These are phyloP conservation scores for Ceratobasidium sp. DNA, from an alignment of 1,284 basidiomycete species.

Conservation along the genomic window DNA sequence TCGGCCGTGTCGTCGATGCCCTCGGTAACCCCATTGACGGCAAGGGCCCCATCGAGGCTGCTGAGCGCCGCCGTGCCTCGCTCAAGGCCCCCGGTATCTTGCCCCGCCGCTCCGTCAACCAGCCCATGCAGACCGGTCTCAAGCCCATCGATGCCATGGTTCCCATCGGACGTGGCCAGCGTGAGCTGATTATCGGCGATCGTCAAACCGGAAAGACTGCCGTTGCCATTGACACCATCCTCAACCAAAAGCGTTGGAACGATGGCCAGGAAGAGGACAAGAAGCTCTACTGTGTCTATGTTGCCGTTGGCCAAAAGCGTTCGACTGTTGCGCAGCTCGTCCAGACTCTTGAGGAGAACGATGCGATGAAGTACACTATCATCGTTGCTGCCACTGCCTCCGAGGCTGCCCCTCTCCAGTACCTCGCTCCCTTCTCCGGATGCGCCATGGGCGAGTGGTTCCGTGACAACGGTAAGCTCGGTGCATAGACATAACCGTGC, in stretches of 20 bases:
- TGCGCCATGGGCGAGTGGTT: conserved; percentile 99
- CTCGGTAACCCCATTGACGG: conserved; percentile 99
- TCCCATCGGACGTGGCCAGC: conserved; percentile 99
- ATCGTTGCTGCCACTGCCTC: conserved; percentile 99
- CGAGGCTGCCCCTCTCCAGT: conserved; percentile 98
- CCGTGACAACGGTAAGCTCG: conserved; percentile 98
- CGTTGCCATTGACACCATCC: conserved; percentile 98
- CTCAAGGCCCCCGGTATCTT: conserved; percentile 99
- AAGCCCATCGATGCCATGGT: conserved; percentile 99
- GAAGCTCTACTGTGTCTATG: conserved; percentile 99
- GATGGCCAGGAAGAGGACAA: conserved; percentile 94
- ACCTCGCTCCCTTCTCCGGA: conserved; percentile 99
- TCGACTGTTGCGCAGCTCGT: conserved; percentile 99
- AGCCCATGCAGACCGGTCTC: conserved; percentile 99
- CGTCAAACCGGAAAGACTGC: conserved; percentile 99
- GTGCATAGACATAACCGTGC: conserved; percentile 52
- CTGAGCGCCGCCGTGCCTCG: conserved; percentile 93
- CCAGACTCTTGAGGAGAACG: conserved; percentile 99
- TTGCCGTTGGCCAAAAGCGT: conserved; percentile 98
- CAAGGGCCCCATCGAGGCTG: conserved; percentile 94
- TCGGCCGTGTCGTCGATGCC: conserved; percentile 98
- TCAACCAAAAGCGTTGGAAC: conserved; percentile 99
- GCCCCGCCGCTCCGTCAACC: conserved; percentile 98
- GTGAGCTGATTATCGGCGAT: conserved; percentile 99
- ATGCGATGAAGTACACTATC: conserved; percentile 99